phyloP scores from a whole-genome alignment of 75 land plant species.

The Azolla pinnata region DNA sequence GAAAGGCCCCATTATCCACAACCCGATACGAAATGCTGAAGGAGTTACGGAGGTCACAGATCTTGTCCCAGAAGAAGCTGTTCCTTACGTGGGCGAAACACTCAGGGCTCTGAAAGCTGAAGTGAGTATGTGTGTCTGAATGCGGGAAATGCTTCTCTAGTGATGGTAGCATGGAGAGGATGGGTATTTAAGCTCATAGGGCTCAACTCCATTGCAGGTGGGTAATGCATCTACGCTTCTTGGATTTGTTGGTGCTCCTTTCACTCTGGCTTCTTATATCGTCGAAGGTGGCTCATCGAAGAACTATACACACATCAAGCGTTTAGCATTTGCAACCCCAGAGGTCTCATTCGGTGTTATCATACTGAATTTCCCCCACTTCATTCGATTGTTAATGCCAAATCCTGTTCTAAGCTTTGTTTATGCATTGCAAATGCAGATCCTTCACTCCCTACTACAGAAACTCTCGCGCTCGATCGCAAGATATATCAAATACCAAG shows the following conservation, averaged over 20 bases:
- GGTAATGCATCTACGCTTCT: conserved; percentile 85
- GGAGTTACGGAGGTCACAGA: conserved; percentile 86
- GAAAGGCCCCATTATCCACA: conserved; percentile 74
- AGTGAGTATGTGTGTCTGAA: too few relatives aligned
- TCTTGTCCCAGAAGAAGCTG: conserved; percentile 75
- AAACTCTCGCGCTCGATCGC: conserved; percentile 76
- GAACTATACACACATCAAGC: conserved; percentile 77
- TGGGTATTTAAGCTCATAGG: too few relatives aligned
- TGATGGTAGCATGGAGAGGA: too few relatives aligned
- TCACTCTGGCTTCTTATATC: conserved; percentile 92
- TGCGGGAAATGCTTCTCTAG: too few relatives aligned
- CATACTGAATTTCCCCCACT: background rate
- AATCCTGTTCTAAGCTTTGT: too few relatives aligned
- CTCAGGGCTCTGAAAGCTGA: conserved; percentile 56
- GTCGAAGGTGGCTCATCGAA: conserved; percentile 98
- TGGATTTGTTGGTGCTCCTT: conserved; percentile 98
- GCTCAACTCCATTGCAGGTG: too few relatives aligned
- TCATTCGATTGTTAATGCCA: too few relatives aligned
- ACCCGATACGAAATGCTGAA: conserved; percentile 52
- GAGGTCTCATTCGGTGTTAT: conserved; percentile 33
- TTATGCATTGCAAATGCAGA: conserved; percentile 29
- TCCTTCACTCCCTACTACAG: conserved; percentile 75
- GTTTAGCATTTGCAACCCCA: conserved; percentile 69
- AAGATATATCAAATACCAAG: conserved; percentile 82
- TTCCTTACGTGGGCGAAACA: conserved; percentile 94